A percentile compares a stretch with the other conserved stretches of the same genome.
These are phyloP conservation scores for Auriculariales sp. DNA, from an alignment of 768 basidiomycete genomes.

Conservation along the genomic window DNA sequence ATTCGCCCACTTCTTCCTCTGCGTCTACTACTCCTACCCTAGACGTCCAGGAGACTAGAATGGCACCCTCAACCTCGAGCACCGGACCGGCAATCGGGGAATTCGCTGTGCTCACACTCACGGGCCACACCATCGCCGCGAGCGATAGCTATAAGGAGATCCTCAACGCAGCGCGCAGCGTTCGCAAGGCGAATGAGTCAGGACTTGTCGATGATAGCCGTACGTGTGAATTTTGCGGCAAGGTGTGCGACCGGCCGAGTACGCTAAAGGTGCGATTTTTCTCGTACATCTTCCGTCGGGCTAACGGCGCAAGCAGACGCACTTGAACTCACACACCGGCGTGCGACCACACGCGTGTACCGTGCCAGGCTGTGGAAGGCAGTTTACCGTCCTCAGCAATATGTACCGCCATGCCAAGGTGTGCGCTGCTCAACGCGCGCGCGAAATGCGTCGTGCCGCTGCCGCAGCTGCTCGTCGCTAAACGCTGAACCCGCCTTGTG, in stretches of 20 bases:
- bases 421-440: not conserved
- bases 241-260: not conserved
- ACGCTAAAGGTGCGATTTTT: not conserved
- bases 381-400: constrained; percentile 1
- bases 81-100: too few relatives aligned
- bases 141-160: not conserved
- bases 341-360: not conserved
- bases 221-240: not conserved
- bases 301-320: not conserved
- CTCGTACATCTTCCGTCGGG: not conserved
- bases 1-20: too few relatives aligned
- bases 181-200: not conserved
- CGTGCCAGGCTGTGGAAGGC: not conserved
- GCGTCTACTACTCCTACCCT: too few relatives aligned
- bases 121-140: not conserved
- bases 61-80: too few relatives aligned
- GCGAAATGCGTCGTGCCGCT: too few relatives aligned
- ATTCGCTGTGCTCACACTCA: not conserved
- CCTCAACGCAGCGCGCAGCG: not conserved
- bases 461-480: too few relatives aligned
- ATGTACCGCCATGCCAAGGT: not conserved
- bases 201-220: not conserved
- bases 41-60: too few relatives aligned
- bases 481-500: too few relatives aligned
- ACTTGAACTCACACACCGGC: constrained; percentile 1